Evolutionary conservation across 306 rosid species (phyloP), one percentile per base, ranked within the genome.

Genomic region (Cyamopsis tetragonoloba): DNA sequence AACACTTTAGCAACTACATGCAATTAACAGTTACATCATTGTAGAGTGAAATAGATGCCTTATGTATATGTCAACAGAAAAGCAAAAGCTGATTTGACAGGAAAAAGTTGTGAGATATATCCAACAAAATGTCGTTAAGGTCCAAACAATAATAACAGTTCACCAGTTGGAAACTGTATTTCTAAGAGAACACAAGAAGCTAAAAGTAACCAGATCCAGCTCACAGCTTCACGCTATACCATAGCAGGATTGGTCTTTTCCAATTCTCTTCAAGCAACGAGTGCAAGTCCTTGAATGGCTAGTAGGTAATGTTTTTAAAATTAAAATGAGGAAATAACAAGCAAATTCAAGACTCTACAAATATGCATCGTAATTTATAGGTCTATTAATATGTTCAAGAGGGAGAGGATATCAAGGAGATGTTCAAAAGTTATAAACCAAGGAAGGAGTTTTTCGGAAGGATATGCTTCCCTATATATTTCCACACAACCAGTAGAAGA

Each of bases 181-280:
- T 17, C 71, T 23, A 18, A 51, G 11, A 26, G 46, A 38, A 18
- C 56, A 49, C 51, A 4, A 50, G 54, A 62, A 46, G 51, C 26
- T 64, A 56, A 31, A 62, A 63, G 66, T 35, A 32, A 47, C 20
- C 31, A 6, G 28, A 35, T 54, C 50, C 61, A 58, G 59, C 27
- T 58, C 62, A n/a, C n/a, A n/a, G n/a, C n/a, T n/a, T n/a, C n/a
- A n/a, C 56, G 51, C 27, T 32, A 55, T 15, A 39, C 6, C 18
- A 22, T n/a, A 10, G 15, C 5, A 44, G 31, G 19, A 42, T 47
- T 32, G 2, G 3, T 27, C 37, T 1, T 31, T 59, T 51, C 53
- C 67, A 61, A 12, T 53, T 49, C 27, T 62, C 37, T 24, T 7
- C 39, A 70, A 63, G 43, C 54, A 48, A 42, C 57, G 14, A 63